These are phyloP conservation scores for Leptodontidium sp. DNA, from an alignment of 2,329 filamentous ascomycete genomes.

Conservation along the genomic window DNA sequence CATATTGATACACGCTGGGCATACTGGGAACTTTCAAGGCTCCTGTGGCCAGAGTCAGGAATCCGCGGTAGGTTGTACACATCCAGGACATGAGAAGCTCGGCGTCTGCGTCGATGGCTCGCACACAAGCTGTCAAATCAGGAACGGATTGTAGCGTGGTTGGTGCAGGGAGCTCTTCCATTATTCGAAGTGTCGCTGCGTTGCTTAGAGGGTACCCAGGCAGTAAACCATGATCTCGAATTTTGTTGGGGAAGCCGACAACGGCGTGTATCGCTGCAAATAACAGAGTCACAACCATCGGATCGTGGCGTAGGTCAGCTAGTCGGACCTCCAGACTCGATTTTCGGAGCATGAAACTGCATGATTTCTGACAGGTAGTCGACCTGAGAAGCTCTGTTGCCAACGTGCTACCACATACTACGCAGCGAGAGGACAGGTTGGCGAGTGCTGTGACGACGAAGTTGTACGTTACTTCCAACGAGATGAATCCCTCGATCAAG, in stretches of 20 bases:
- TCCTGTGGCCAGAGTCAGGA: constrained; percentile 26
- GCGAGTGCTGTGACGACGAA: constrained; percentile 16
- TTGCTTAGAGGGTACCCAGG: constrained; percentile 17
- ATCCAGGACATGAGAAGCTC: constrained; percentile 24
- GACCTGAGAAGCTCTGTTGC: constrained; percentile 10
- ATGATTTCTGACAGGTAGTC: constrained; percentile 9
- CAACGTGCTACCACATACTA: constrained; percentile 13
- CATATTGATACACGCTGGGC: constrained; percentile 29
- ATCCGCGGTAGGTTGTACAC: constrained; percentile 24
- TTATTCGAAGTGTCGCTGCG: neutral
- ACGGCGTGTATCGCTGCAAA: constrained; percentile 24
- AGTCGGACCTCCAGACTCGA: constrained; percentile 21
- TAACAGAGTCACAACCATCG: constrained; percentile 23
- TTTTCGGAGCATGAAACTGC: constrained; percentile 1
- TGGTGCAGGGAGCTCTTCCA: constrained; percentile 20
- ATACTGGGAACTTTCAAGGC: constrained; percentile 27
- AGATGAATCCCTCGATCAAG: constrained; percentile 14
- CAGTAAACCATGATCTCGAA: constrained; percentile 4
- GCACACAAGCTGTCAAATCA: neutral
- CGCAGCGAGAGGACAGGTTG: constrained; percentile 12
- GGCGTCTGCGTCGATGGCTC: neutral
- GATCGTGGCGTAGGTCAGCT: constrained; percentile 25
- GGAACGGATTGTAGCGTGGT: neutral
- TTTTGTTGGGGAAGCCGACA: constrained; percentile 1
- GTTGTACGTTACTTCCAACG: constrained; percentile 16